phyloP scores from a whole-genome alignment of 371 early-diverging fungal genomes.

The Dichotomocladium elegans region DNA sequence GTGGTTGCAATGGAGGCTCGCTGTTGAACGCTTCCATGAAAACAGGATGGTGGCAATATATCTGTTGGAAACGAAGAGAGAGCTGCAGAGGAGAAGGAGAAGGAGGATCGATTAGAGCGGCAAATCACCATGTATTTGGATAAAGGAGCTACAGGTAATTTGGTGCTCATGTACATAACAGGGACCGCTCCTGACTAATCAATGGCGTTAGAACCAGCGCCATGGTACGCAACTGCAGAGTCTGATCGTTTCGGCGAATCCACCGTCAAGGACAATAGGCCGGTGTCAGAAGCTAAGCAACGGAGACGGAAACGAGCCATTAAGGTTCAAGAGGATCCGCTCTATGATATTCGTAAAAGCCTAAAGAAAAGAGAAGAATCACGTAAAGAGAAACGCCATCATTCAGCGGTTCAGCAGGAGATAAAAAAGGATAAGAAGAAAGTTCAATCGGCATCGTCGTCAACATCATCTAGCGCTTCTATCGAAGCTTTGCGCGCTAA shows the following conservation, averaged over 20 bases:
- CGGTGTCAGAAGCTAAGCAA: conserved; percentile 5
- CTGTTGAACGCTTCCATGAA: neutral
- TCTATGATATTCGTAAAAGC: conserved; percentile 12
- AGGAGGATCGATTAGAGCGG: conserved; percentile 55
- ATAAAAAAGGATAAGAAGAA: conserved; percentile 4
- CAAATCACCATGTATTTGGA: conserved; percentile 67
- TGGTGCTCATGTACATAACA: neutral
- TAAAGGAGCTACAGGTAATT: conserved; percentile 36
- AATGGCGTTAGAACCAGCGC: conserved; percentile 9
- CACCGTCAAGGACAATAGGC: neutral
- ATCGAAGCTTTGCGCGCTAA: conserved; percentile 40
- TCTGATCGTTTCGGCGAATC: conserved; percentile 22
- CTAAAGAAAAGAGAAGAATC: conserved; percentile 8
- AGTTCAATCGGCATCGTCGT: neutral
- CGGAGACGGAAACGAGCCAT: conserved; percentile 7
- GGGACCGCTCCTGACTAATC: neutral
- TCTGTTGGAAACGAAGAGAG: conserved; percentile 46
- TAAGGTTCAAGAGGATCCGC: conserved; percentile 23
- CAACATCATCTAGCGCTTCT: conserved; percentile 17
- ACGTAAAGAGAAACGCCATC: neutral
- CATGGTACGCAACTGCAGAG: conserved; percentile 30
- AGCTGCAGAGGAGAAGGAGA: conserved; percentile 53
- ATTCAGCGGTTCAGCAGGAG: neutral
- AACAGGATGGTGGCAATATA: neutral
- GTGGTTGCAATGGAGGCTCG: neutral